These are phyloP conservation scores for Chalciporus chontae DNA, from an alignment of 768 basidiomycete species.

Conservation along the genomic window DNA sequence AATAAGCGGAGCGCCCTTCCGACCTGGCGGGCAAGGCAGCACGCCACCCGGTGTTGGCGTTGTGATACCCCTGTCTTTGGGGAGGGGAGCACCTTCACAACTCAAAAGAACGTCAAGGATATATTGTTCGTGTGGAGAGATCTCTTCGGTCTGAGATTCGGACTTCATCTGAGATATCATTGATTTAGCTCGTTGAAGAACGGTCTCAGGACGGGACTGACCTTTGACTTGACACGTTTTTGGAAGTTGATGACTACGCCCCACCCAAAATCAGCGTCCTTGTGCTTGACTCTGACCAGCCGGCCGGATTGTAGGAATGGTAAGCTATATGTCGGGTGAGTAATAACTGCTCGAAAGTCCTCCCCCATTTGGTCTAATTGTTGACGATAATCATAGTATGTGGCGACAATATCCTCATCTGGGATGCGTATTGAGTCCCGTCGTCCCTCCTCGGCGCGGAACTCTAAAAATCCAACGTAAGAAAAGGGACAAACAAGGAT, in stretches of 20 bases:
- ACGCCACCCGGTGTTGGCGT: conserved; percentile 66
- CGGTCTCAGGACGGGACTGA: conserved; percentile 22
- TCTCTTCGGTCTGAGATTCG: conserved; percentile 60
- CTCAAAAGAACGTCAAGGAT: conserved; percentile 89
- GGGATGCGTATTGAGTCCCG: conserved; percentile 67
- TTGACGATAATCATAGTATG: conserved; percentile 91
- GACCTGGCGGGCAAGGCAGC: conserved; percentile 64
- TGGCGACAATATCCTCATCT: conserved; percentile 77
- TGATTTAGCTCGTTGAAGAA: too few species aligned
- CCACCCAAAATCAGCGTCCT: conserved; percentile 93
- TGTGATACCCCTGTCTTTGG: conserved; percentile 55
- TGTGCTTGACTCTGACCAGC: conserved; percentile 86
- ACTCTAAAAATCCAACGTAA: conserved; percentile 46
- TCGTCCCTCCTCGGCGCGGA: conserved; percentile 66
- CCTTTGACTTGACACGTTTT: conserved; percentile 83
- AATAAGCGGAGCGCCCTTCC: conserved; percentile 80
- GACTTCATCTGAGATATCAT: conserved; percentile 50
- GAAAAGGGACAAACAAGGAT: neutral
- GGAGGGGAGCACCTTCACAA: conserved; percentile 60
- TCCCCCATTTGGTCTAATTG: conserved; percentile 86
- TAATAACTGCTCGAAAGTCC: conserved; percentile 90
- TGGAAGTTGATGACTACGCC: conserved; percentile 91
- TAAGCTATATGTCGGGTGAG: conserved; percentile 91
- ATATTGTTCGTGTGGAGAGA: conserved; percentile 86
- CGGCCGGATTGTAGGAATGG: conserved; percentile 93